Evolutionary conservation across 306 rosid species (phyloP).

Genomic region (Myrica gale): DNA sequence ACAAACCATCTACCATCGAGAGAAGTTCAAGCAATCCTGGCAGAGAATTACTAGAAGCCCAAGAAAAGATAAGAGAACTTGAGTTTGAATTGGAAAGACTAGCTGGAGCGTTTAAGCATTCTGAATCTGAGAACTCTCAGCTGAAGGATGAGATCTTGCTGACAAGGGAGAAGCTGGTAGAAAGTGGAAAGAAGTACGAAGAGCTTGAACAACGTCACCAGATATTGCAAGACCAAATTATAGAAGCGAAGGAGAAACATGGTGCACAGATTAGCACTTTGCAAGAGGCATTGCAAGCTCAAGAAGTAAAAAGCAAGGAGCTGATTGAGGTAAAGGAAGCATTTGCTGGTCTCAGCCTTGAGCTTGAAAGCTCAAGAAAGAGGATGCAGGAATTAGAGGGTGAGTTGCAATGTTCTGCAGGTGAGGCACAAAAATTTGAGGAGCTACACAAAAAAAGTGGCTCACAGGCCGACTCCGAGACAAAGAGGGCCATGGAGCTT

Average conservation of each 20-base stretch:
- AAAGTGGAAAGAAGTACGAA: slow-evolving; percentile 54
- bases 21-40: slow-evolving; percentile 55
- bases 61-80: slow-evolving; percentile 78
- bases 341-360: slow-evolving; percentile 51
- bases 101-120: slow-evolving; percentile 59
- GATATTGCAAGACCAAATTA: slow-evolving; percentile 61
- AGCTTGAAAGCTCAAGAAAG: slow-evolving; percentile 69
- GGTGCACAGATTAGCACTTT: slow-evolving; percentile 52
- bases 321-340: slow-evolving; percentile 67
- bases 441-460: slow-evolving; percentile 88
- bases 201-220: slow-evolving; percentile 59
- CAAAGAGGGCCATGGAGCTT: slow-evolving; percentile 59
- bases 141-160: slow-evolving; percentile 63
- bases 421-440: slow-evolving; percentile 66
- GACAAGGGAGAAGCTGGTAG: slow-evolving; percentile 64
- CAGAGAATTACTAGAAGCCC: slow-evolving; percentile 79
- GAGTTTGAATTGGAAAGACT: slow-evolving; percentile 61
- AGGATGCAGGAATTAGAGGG: slow-evolving; percentile 61
- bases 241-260: slow-evolving; percentile 65
- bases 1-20: slow-evolving; percentile 38
- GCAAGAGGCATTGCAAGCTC: slow-evolving; percentile 67
- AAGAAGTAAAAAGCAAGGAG: slow-evolving; percentile 68
- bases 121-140: slow-evolving; percentile 69
- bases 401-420: slow-evolving; percentile 51
- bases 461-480: slow-evolving; percentile 70